Evolutionary conservation across 2,329 filamentous ascomycete genomes (phyloP).

Genomic region (Colletotrichum zoysiae): DNA sequence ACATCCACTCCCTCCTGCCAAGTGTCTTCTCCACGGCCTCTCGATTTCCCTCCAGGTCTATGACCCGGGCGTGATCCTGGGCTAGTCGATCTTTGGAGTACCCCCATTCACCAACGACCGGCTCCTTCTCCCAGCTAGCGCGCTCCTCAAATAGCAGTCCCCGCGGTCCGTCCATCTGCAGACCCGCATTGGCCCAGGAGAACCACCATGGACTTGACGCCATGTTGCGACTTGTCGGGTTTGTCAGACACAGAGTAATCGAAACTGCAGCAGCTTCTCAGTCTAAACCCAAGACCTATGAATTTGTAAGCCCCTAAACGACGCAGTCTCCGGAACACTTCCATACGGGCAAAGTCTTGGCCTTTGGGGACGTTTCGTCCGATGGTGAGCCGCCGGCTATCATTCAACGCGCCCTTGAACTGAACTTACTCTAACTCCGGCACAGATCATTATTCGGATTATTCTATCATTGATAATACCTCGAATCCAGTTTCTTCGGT

Average conservation of each 20-base stretch:
- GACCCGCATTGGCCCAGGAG: constrained; percentile 5
- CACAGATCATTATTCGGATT: not conserved
- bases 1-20: constrained; percentile 16
- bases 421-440: not conserved
- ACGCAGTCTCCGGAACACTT: not conserved
- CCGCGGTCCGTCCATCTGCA: not conserved
- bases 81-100: constrained; percentile 16
- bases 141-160: constrained; percentile 18
- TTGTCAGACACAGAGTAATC: constrained; percentile 1
- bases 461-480: not conserved
- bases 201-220: not conserved
- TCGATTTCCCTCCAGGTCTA: constrained; percentile 12
- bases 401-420: not conserved
- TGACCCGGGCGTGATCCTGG: constrained; percentile 11
- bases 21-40: constrained; percentile 21
- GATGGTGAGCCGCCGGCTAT: not conserved
- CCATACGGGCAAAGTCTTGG: not conserved
- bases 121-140: constrained; percentile 8
- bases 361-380: not conserved
- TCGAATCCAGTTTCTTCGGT: not conserved
- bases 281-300: not conserved
- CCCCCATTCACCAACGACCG: not conserved
- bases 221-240: not conserved
- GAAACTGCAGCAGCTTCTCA: not conserved
- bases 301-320: not conserved